Percentiles rank a stretch among this genome's conserved stretches.
These are phyloP conservation scores for Cicer arietinum DNA, from an alignment of 306 rosid species.

Conservation along the genomic window DNA sequence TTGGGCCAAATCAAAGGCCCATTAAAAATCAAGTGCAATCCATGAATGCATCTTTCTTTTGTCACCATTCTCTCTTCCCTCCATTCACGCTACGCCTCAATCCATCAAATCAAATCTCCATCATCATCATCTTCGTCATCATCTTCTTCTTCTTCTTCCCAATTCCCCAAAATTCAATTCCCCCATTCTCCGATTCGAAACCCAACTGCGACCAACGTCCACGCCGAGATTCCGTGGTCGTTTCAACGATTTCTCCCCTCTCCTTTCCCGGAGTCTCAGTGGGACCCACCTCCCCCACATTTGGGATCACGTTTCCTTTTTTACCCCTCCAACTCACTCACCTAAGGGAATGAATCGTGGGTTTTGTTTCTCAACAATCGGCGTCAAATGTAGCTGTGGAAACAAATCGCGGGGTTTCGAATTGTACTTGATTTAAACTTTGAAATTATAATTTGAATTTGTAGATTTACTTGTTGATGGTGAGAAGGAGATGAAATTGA, in stretches of 20 bases:
- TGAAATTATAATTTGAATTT: too few species aligned
- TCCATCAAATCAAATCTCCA: slow-evolving; percentile 8
- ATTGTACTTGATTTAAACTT: neutral
- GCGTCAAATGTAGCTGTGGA: slow-evolving; percentile 17
- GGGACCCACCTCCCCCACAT: slow-evolving; percentile 20
- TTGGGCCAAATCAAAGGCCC: slow-evolving; percentile 40
- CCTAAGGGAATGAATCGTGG: slow-evolving; percentile 20
- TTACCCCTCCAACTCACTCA: slow-evolving; percentile 15
- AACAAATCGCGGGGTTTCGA: slow-evolving; percentile 29
- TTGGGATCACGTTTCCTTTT: slow-evolving; percentile 42
- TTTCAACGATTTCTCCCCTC: neutral
- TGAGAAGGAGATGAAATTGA: slow-evolving; percentile 62
- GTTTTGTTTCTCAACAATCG: slow-evolving; percentile 27
- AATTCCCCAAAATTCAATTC: slow-evolving; percentile 28
- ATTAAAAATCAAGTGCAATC: neutral
- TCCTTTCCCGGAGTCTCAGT: slow-evolving; percentile 6
- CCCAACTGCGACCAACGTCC: slow-evolving; percentile 34
- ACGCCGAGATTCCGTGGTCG: slow-evolving; percentile 29
- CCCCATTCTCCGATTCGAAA: slow-evolving; percentile 45
- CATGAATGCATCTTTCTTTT: neutral
- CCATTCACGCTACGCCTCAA: slow-evolving; percentile 54
- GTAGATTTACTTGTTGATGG: slow-evolving; percentile 4
- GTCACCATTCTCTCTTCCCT: slow-evolving; percentile 43
- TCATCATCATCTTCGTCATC: neutral
- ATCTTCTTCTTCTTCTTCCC: slow-evolving; percentile 21